phyloP scores from a whole-genome alignment of 129 eudicot species.

The Gnaphalium uliginosum region DNA sequence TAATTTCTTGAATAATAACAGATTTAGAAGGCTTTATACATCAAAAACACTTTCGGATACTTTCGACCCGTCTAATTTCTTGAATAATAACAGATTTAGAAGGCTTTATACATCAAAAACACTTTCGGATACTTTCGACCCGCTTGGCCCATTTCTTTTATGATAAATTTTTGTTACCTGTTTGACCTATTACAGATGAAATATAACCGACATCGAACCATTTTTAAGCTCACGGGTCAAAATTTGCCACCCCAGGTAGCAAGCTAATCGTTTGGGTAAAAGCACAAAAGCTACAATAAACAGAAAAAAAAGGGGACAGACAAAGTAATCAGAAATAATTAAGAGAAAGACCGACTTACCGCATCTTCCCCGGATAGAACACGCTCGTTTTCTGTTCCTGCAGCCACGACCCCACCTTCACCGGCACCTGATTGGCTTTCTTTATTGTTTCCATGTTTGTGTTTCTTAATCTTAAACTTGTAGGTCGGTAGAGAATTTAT shows the following conservation, averaged over 20 bases:
- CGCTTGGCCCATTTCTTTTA: not conserved
- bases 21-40: not conserved
- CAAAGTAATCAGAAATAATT: conserved; percentile 7
- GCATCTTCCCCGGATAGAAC: conserved; percentile 87
- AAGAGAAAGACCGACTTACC: conserved; percentile 44
- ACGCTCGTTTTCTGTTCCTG: conserved; percentile 85
- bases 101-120: not conserved
- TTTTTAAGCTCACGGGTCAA: not conserved
- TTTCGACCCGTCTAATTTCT: too few species aligned
- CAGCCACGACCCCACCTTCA: conserved; percentile 89
- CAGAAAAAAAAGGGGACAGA: not conserved
- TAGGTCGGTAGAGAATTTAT: conserved; percentile 81
- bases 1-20: not conserved
- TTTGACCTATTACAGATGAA: not conserved
- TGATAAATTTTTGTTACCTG: not conserved
- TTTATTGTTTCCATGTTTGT: conserved; percentile 53
- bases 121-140: not conserved
- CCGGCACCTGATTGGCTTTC: conserved; percentile 36
- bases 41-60: not conserved
- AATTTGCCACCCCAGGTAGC: not conserved
- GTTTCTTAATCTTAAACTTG: conserved; percentile 74
- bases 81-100: too few species aligned
- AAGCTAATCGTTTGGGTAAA: conserved; percentile 22
- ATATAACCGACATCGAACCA: not conserved
- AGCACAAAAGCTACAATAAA: conserved; percentile 2